phyloP scores from a whole-genome alignment of 108 stramenopile genomes.

The Poteriospumella lacustris region DNA sequence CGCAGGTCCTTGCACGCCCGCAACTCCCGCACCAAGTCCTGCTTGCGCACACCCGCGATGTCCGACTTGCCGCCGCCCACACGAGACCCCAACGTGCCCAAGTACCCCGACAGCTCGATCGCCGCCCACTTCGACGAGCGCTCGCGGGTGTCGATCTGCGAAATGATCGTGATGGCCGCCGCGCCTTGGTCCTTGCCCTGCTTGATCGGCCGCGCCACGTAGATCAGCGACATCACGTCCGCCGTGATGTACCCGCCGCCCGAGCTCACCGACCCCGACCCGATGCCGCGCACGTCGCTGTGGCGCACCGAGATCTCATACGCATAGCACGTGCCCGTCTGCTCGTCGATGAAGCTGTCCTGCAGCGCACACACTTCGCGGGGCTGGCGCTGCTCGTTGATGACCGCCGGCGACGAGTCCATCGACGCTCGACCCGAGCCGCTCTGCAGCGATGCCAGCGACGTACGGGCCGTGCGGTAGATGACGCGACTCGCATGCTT shows the following conservation, averaged over 20 bases:
- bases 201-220: constrained; percentile 28
- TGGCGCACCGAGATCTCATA: constrained; percentile 39
- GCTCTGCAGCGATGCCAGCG: background rate
- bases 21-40: constrained; percentile 12
- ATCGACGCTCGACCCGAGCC: too few relatives aligned
- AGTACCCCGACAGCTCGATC: background rate
- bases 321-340: constrained; percentile 25
- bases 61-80: background rate
- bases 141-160: constrained; percentile 1
- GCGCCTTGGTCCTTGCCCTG: background rate
- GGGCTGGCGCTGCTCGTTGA: background rate
- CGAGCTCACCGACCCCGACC: too few relatives aligned
- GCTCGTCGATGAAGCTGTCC: constrained; percentile 33
- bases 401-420: background rate
- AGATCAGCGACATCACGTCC: constrained; percentile 30
- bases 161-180: constrained; percentile 4
- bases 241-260: constrained; percentile 30
- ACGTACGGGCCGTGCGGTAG: constrained; percentile 14
- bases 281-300: constrained; percentile 23
- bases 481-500: constrained; percentile 1
- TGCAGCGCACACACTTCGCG: constrained; percentile 37
- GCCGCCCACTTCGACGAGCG: background rate
- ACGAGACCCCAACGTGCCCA: background rate
- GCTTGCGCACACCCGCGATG: background rate
- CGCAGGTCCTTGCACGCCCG: too few relatives aligned